Evolutionary conservation across 1,284 basidiomycete genomes (phyloP), one percentile per base, ranked within the genome.

Genomic region (Cutaneotrichosporon cutaneum): DNA sequence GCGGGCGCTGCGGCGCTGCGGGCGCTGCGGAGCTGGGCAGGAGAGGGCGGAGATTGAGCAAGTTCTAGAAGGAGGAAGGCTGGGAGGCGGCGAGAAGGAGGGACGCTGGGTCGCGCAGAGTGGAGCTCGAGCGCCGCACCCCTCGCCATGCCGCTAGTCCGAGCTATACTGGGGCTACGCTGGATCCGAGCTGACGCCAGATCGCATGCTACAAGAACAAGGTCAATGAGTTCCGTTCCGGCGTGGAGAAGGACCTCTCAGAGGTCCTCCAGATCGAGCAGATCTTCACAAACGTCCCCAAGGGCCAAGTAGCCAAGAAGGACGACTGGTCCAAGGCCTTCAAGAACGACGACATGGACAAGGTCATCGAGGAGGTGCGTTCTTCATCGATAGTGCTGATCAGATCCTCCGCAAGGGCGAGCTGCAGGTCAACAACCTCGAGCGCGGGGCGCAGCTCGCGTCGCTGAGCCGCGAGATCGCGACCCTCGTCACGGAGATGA

Each of bases 161-260:
- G n/a, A n/a, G n/a, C n/a, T n/a, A n/a, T n/a, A n/a, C n/a, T n/a
- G n/a, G n/a, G n/a, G n/a, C n/a, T n/a, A n/a, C n/a, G n/a, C n/a
- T n/a, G n/a, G n/a, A 30, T 30, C 9, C 16, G 6, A 26, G 48
- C 59, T 61, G 10, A 60, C 39, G 2, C 26, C 63, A 94, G 91
- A 90, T 99, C 70, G 95, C 95, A 53, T 98, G 94, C 80, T 98
- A 98, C 83, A 97, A 98, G 84, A 99, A 99, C 82, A 98, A 98
- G 82, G 95, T 98, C 22, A 90, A 94, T 69, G 94, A 97, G 80
- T 99, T 90, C 87, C 83, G 95, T 60, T 92, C 86, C 58, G 93
- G 93, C 64, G 90, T 95, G 88, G 95, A 99, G 83, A 94, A 88
- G 42, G 90, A 92, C 80, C 81, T 99, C 39, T 92, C 96, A 71